Conservation (phyloP, 2,329 filamentous ascomycete genomes). For the Exophiala sp. region DNA sequence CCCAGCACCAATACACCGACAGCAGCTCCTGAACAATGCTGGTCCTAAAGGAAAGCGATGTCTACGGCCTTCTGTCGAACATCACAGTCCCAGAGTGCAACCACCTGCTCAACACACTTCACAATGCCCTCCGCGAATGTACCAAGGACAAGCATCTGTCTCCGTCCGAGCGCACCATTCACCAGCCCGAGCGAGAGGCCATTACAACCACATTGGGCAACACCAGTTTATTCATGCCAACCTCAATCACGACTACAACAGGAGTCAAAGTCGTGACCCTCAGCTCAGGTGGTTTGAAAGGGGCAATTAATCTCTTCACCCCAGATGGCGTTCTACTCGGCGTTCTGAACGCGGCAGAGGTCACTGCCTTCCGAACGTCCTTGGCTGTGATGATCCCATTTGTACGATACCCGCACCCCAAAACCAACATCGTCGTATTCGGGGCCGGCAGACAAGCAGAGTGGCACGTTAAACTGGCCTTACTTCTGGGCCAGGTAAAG, state of each 20-base stretch:
- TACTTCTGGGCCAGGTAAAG: slow-evolving; percentile 51
- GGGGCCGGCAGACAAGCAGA: slow-evolving; percentile 50
- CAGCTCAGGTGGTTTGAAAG: slow-evolving; percentile 53
- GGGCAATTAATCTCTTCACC: slow-evolving; percentile 66
- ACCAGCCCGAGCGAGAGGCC: slow-evolving; percentile 43
- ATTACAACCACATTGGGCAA: slow-evolving; percentile 40
- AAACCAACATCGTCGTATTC: slow-evolving; percentile 40
- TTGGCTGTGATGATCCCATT: slow-evolving; percentile 60
- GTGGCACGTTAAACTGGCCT: slow-evolving; percentile 48
- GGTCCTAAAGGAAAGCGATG: slow-evolving; percentile 17
- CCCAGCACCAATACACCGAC: too few relatives aligned
- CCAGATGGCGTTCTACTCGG: slow-evolving; percentile 61
- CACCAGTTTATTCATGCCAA: slow-evolving; percentile 72
- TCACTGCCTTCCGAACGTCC: slow-evolving; percentile 79
- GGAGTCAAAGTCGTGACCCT: slow-evolving; percentile 71
- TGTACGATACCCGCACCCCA: slow-evolving; percentile 11
- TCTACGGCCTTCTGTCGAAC: slow-evolving; percentile 13
- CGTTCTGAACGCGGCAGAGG: slow-evolving; percentile 67
- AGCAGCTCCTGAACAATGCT: slow-evolving; percentile 3
- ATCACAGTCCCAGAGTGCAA: slow-evolving; percentile 30
- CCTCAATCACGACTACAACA: slow-evolving; percentile 60
- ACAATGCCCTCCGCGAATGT: slow-evolving; percentile 34
- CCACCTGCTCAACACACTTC: slow-evolving; percentile 36
- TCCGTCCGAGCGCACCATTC: slow-evolving; percentile 33
- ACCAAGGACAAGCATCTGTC: slow-evolving; percentile 31